These are phyloP conservation scores for Thyridium curvatum DNA, from an alignment of 2,329 filamentous ascomycete species.

Conservation along the genomic window DNA sequence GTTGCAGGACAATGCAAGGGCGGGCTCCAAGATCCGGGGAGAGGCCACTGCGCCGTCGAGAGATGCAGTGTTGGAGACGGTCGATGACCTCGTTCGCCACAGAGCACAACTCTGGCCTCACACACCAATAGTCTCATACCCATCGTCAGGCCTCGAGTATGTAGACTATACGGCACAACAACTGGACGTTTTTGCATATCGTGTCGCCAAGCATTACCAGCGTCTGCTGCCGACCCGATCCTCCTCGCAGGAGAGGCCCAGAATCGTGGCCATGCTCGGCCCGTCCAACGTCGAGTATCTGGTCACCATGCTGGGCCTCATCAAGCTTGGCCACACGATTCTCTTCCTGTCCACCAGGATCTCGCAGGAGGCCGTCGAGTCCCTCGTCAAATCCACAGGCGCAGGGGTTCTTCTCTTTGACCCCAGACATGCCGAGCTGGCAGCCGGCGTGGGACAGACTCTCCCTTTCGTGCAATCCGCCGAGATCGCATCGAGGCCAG, in stretches of 20 bases:
- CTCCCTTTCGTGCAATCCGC: slow-evolving; percentile 16
- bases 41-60: too few species aligned
- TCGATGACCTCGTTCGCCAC: slow-evolving; percentile 30
- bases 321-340: slow-evolving; percentile 45
- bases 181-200: slow-evolving; percentile 31
- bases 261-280: slow-evolving; percentile 42
- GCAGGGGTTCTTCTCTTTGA: slow-evolving; percentile 18
- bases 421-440: slow-evolving; percentile 13
- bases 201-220: slow-evolving; percentile 14
- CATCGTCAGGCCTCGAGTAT: slow-evolving; percentile 33
- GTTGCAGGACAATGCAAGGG: too few species aligned
- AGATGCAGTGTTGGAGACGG: background rate
- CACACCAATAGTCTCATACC: slow-evolving; percentile 34
- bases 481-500: slow-evolving; percentile 16
- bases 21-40: too few species aligned
- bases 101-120: slow-evolving; percentile 25
- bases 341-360: slow-evolving; percentile 28
- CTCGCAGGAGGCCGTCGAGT: slow-evolving; percentile 22
- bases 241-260: slow-evolving; percentile 14
- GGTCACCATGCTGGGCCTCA: slow-evolving; percentile 45
- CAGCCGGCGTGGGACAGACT: slow-evolving; percentile 8
- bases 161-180: slow-evolving; percentile 39
- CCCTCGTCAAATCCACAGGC: slow-evolving; percentile 16
- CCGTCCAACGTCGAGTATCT: slow-evolving; percentile 49
- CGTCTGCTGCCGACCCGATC: slow-evolving; percentile 22